These are phyloP conservation scores for Lycium barbarum DNA, from an alignment of 257 asterid species.

Conservation along the genomic window DNA sequence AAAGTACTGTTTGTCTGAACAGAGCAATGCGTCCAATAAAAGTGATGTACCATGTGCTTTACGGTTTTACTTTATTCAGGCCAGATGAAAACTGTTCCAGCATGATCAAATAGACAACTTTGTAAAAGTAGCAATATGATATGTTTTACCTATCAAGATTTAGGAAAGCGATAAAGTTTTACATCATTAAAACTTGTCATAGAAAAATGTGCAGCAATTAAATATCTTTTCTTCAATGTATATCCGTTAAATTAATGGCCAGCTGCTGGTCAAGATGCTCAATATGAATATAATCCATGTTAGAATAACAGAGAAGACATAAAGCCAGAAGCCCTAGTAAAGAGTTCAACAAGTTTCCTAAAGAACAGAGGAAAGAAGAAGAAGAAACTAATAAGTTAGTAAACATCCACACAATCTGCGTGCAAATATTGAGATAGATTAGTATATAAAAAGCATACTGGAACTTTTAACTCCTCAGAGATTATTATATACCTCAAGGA, in stretches of 20 bases:
- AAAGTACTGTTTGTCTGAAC: not conserved
- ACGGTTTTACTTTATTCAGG: slow-evolving; percentile 23
- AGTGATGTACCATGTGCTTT: not conserved
- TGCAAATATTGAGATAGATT: not conserved
- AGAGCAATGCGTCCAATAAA: slow-evolving; percentile 2
- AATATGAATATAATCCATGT: slow-evolving; percentile 25
- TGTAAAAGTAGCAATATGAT: not conserved
- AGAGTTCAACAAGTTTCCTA: not conserved
- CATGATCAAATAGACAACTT: slow-evolving; percentile 21
- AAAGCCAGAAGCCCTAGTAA: not conserved
- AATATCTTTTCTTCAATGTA: not conserved
- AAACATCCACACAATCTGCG: slow-evolving; percentile 16
- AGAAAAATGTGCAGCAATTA: slow-evolving; percentile 10
- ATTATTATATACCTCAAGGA: slow-evolving; percentile 6
- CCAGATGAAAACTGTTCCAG: slow-evolving; percentile 5
- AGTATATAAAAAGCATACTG: not conserved
- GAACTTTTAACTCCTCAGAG: slow-evolving; percentile 15
- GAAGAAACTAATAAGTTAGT: slow-evolving; percentile 10
- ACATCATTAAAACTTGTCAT: slow-evolving; percentile 14
- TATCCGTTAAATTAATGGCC: not conserved
- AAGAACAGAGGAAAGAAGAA: slow-evolving; percentile 13
- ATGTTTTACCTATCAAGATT: not conserved
- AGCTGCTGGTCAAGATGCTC: slow-evolving; percentile 4
- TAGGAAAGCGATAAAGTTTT: not conserved
- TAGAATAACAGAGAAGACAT: not conserved